Evolutionary conservation across 352 stramenopile genomes (phyloP), one percentile per base, ranked within the genome.

Genomic region (Globisporangium radiosum): DNA sequence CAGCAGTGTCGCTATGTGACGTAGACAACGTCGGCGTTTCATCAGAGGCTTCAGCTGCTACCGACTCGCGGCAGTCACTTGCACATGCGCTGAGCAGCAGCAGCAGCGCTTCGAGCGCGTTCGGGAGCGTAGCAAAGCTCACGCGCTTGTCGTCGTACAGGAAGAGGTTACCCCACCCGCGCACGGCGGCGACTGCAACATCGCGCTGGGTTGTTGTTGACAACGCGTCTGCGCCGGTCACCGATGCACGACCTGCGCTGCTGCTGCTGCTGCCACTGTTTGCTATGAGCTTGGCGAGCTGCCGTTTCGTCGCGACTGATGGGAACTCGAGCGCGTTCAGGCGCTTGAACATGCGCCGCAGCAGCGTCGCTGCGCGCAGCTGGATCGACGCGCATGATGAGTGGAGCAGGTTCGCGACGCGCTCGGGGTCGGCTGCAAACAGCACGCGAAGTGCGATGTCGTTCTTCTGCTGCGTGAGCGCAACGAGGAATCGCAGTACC

Each of bases 141-240:
- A 59, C 44, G 3, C 73, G 75, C 44, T 90, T 88, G 61, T 87
- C 76, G n/a, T 75, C 66, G 52, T 76, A 76, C 19, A 76, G 66
- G 13, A 87, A 68, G 2, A 90, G 65, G 15, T 88, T 90, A 5
- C 76, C 75, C 76, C 78, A 90, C 0, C 87, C 78, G 43, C 80
- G 70, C 11, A 66, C 80, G 0, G 74, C 74, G 3, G 56, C 51
- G 0, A 88, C 57, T 1, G 56, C 64, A 7, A 76, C 13, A 54
- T 73, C 57, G 10, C 19, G 14, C 8, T 17, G 8, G 38, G 56
- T 44, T 44, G 40, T 44, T 25, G 25, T 33, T 33, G 25, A 33
- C 25, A 33, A 33, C 25, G 25, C 25, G 25, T 33, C 25, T 13
- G 40, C 40, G 7, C 7, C 40, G 7, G 11, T 8, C 7, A 7